Base-by-base conservation (phyloP, 2,329 filamentous ascomycete species). In the Ambrosiella xylebori region DNA sequence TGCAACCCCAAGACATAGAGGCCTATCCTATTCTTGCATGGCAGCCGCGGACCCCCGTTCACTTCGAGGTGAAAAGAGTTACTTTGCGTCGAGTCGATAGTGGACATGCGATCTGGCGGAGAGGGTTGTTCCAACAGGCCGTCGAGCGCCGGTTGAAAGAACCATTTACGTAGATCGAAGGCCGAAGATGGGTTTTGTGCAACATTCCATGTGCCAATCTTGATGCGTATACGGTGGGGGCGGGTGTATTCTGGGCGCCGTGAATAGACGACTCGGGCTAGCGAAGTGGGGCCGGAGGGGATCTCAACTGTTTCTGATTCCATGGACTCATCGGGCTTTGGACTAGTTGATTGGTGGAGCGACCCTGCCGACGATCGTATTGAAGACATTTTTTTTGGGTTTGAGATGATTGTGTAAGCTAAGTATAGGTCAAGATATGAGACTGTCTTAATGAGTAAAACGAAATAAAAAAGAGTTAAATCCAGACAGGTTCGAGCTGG, bases 191-290 rank as follows among this genome's bases (percentile, higher is more conserved):
- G 81, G 63, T 86, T 83, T 1, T 85, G 83, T 3, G 89, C 93
- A 13, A 95, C 88, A 70, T 98, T 98, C 93, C 93, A 98, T 0
- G 87, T 85, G 47, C 91, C 93, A 56, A 98, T 78, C 71, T 96
- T 96, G 69, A 98, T 79, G 63, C 83, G 84, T 64, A 95, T 80
- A 55, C 78, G 78, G 67, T 83, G 83, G 49, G 82, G 79, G 41
- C 82, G 80, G 35, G 85, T 84, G 68, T 90, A 98, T 68, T 97
- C 90, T 54, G 79, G 72, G 65, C 83, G 80, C 57, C 93, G 80
- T 44, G 85, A 82, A 66, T 84, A 79, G 44, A 97, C 74, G 37
- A 80, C 79, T 61, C 73, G 74, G 51, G 79, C 79, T n/a, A 85
- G 76, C 2, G 80, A 82, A 57, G 76, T 74, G 1, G 76, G 78